phyloP scores from a whole-genome alignment of 225 moss, liverwort and hornwort species.

The Thuidium tamariscinum region DNA sequence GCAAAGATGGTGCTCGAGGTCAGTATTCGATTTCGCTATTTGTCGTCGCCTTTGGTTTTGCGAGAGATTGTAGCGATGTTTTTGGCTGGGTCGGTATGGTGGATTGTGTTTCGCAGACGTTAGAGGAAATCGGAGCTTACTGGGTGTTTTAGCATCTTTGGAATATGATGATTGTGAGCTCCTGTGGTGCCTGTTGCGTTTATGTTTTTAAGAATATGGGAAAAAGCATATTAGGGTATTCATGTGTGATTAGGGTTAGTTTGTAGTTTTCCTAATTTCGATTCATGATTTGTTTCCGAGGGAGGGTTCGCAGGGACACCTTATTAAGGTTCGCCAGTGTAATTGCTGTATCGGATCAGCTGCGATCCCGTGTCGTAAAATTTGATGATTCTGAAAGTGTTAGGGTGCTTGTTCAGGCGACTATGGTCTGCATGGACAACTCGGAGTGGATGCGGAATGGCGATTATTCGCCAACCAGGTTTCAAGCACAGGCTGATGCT shows the following conservation, averaged over 20 bases:
- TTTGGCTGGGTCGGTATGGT: not conserved
- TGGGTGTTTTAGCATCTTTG: not conserved
- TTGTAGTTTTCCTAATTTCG: not conserved
- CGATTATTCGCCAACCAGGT: slow-evolving; percentile 86
- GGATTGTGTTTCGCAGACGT: not conserved
- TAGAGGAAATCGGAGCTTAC: not conserved
- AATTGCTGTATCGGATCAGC: not conserved
- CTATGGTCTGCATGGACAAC: slow-evolving; percentile 98
- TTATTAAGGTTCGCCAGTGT: not conserved
- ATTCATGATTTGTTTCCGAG: not conserved
- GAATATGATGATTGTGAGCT: not conserved
- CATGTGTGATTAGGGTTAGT: not conserved
- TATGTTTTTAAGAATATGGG: not conserved
- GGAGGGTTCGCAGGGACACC: not conserved
- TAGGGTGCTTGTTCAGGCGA: slow-evolving; percentile 47
- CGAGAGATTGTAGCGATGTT: not conserved
- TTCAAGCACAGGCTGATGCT: slow-evolving; percentile 97
- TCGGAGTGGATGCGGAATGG: slow-evolving; percentile 99
- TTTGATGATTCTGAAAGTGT: not conserved
- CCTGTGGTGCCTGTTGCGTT: not conserved
- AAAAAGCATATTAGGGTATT: not conserved
- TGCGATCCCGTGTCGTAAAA: not conserved
- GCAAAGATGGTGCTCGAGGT: slow-evolving; percentile 42
- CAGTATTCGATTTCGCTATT: not conserved
- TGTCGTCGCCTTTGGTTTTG: not conserved